Percentiles rank a stretch among this genome's conserved stretches.
These are phyloP conservation scores for Wickerhamiella shivajii DNA, from an alignment of 805 yeast species.

Conservation along the genomic window DNA sequence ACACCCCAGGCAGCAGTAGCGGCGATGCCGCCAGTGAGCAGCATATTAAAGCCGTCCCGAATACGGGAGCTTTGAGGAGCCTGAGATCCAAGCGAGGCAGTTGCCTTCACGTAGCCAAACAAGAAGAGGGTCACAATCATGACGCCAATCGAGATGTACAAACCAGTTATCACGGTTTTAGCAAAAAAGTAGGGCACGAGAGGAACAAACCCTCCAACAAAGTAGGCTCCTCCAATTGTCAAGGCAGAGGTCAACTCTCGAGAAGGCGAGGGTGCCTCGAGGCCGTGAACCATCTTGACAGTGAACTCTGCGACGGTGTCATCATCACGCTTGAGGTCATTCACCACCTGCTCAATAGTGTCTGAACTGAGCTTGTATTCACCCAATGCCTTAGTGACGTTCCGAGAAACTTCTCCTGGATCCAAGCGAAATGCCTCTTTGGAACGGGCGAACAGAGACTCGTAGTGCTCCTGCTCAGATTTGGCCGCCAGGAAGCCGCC, in stretches of 20 bases:
- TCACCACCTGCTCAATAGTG: constrained; percentile 2
- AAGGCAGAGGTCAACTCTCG: constrained; percentile 71
- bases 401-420: constrained; percentile 1
- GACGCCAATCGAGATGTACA: constrained; percentile 53
- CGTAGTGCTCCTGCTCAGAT: constrained; percentile 38
- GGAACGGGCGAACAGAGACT: constrained; percentile 11
- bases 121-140: constrained; percentile 72
- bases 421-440: background rate
- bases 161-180: constrained; percentile 55
- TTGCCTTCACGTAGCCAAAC: constrained; percentile 72
- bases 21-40: constrained; percentile 82
- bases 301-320: constrained; percentile 69
- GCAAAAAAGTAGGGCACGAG: constrained; percentile 77
- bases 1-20: constrained; percentile 95
- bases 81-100: constrained; percentile 40
- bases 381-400: constrained; percentile 4
- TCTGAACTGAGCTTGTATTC: constrained; percentile 5
- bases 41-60: constrained; percentile 79
- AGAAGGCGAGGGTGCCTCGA: constrained; percentile 86
- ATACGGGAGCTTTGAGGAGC: constrained; percentile 33
- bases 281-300: constrained; percentile 70
- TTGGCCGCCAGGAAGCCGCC: constrained; percentile 94
- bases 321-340: constrained; percentile 4
- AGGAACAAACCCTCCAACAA: constrained; percentile 81
- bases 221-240: constrained; percentile 75